Base-by-base conservation (phyloP, 371 early-diverging fungal species). In the Mortierella sp. region DNA sequence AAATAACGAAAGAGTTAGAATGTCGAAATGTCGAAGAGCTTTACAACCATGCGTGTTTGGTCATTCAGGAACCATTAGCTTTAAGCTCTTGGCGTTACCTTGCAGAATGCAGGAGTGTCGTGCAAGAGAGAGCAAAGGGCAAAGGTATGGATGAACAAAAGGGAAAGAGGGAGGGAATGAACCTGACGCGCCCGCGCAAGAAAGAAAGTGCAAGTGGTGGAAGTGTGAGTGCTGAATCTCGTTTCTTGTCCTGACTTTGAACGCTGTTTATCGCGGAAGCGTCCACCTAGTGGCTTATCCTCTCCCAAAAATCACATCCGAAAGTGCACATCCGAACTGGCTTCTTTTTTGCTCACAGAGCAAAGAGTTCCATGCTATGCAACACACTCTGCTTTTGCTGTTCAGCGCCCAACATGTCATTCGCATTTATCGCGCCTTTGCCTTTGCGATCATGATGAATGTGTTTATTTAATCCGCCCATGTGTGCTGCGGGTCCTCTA, bases 311-410 rank as follows among this genome's bases (percentile, higher is more conserved):
- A 51, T 48, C 31, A 59, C 31, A 37, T 64, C 64, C 64, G 64
- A 64, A 64, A 26, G 37, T 40, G 64, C 37, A 64, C 34, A 64
- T 40, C 64, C 64, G 64, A 64, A 64, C 19, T 64, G 64, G 34
- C 10, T 28, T 13, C 34, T 61, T 28, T 28, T 3, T 13, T 14
- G 53, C 13, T 53, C 48, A 13, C 48, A 43, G 5, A 43, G 43
- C 43, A 43, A 3, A 8, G 43, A 43, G n/a, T n/a, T n/a, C n/a
- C 43, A 43, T 43, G 43, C 43, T 43, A n/a, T n/a, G n/a, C n/a
- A n/a, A n/a, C n/a, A 40, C 9, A 9, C 13, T 46, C 48, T 13
- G 48, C 48, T 13, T 40, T 4, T 46, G 48, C 13, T 46, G 48
- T 46, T 59, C 31, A 4, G 19, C 53, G 9, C 31, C 5, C 8